Conservation (phyloP, 495 filamentous ascomycete genomes). For the Neurospora pannonica region DNA sequence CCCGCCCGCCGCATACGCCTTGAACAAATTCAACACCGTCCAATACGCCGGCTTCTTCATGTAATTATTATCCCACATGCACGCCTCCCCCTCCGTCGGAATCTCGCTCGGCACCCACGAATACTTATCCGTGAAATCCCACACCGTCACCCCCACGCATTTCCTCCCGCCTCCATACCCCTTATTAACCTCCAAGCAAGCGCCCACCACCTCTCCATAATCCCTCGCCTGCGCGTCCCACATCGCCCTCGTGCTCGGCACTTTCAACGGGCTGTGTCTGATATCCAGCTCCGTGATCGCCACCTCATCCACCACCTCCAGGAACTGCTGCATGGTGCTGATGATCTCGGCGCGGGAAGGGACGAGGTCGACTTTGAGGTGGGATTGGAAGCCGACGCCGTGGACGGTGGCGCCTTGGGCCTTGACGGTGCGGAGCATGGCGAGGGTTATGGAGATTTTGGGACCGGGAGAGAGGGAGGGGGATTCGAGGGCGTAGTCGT, state of each 20-base stretch:
- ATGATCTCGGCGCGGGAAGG: slow-evolving; percentile 27
- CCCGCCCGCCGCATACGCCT: slow-evolving; percentile 4
- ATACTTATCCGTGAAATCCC: slow-evolving; percentile 52
- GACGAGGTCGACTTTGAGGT: slow-evolving; percentile 42
- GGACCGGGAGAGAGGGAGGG: slow-evolving; percentile 21
- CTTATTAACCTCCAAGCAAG: slow-evolving; percentile 32
- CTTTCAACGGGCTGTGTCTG: slow-evolving; percentile 26
- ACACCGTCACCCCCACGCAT: slow-evolving; percentile 51
- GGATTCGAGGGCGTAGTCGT: slow-evolving; percentile 52
- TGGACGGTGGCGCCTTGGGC: slow-evolving; percentile 39
- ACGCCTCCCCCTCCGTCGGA: slow-evolving; percentile 39
- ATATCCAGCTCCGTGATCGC: slow-evolving; percentile 53
- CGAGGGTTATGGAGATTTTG: slow-evolving; percentile 37
- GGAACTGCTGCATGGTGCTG: slow-evolving; percentile 32
- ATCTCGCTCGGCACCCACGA: slow-evolving; percentile 40
- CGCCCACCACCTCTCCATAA: slow-evolving; percentile 39
- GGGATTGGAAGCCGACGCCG: slow-evolving; percentile 47
- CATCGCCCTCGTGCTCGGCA: slow-evolving; percentile 21
- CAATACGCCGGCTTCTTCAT: slow-evolving; percentile 44
- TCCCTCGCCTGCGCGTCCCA: slow-evolving; percentile 42
- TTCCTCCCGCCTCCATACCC: slow-evolving; percentile 10
- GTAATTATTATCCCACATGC: slow-evolving; percentile 39
- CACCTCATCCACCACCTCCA: slow-evolving; percentile 38
- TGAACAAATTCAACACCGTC: slow-evolving; percentile 16
- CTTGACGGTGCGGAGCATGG: slow-evolving; percentile 34